Evolutionary conservation across 2,329 filamentous ascomycete genomes (phyloP), one percentile per base, ranked within the genome.

Genomic region (Thelonectria olida): DNA sequence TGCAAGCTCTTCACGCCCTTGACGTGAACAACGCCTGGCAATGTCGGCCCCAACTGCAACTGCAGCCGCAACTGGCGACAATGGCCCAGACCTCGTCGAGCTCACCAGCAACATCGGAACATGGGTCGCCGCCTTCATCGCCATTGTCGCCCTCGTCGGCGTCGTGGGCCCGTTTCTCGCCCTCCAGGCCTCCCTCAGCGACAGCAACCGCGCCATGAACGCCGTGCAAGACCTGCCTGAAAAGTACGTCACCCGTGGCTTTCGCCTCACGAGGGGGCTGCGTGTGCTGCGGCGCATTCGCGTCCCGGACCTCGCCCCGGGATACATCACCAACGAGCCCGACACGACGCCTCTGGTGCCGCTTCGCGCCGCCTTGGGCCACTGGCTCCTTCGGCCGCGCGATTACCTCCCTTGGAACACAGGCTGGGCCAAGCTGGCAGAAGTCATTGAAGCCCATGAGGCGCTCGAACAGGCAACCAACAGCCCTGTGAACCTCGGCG

Each of bases 291-390:
- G 59, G 10, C 38, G 44, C 10, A 58, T 62, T 27, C 54, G 44
- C 13, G 54, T 62, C 34, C 58, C 54, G 15, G 34, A 62, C 20
- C 49, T 62, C 7, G 44, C 54, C 9, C 53, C 54, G 7, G 49
- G 58, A 5, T 61, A 61, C 53, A 61, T 61, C 27, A 47, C 58
- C 34, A 61, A 61, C 17, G 58, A 57, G 48, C 54, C 53, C 1
- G 58, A 61, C 10, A 53, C 41, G 5, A 23, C 54, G 23, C 20
- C 48, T n/a, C 28, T 58, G 25, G 28, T 54, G 38, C 53, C 48
- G 49, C 20, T 44, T 6, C 42, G 28, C 8, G 59, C 59, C 17
- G 31, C 54, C 7, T 17, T 58, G 25, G 48, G 58, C 3, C 53
- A 53, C 17, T 57, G 58, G 53, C 34, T 19, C 2, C 2, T 61